phyloP scores from a whole-genome alignment of 768 basidiomycete genomes.

The Cystofilobasidium bisporidii region DNA sequence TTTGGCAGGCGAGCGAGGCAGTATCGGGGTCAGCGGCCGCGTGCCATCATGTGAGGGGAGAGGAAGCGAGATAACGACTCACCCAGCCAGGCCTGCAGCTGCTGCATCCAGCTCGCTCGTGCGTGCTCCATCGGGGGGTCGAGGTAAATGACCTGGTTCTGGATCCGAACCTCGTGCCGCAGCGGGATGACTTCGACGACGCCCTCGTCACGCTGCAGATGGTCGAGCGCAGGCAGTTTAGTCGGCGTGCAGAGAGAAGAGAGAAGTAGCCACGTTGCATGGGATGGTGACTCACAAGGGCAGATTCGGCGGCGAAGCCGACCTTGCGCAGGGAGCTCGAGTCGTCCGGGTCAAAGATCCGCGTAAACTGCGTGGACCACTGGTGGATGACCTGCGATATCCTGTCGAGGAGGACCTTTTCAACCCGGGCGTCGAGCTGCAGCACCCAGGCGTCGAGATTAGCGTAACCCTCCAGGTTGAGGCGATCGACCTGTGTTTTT shows the following conservation, averaged over 20 bases:
- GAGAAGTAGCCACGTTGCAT: too few relatives aligned
- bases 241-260: too few relatives aligned
- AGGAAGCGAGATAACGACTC: constrained; percentile 31
- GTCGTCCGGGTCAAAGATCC: constrained; percentile 51
- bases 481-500: constrained; percentile 62
- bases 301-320: constrained; percentile 62
- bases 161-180: constrained; percentile 92
- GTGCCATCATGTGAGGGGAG: neutral
- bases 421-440: constrained; percentile 70
- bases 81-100: constrained; percentile 86
- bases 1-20: neutral
- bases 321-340: constrained; percentile 19
- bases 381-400: constrained; percentile 66
- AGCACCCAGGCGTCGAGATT: constrained; percentile 88
- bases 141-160: constrained; percentile 96
- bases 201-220: constrained; percentile 6
- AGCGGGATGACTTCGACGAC: constrained; percentile 68
- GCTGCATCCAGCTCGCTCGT: constrained; percentile 74
- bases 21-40: neutral
- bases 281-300: constrained; percentile 29
- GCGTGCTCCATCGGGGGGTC: constrained; percentile 96
- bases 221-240: neutral
- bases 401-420: constrained; percentile 64
- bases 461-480: constrained; percentile 91
- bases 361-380: constrained; percentile 82